A percentile compares a stretch with the other conserved stretches of the same genome.
These are phyloP conservation scores for Immersiella caudata DNA, from an alignment of 495 filamentous ascomycete genomes.

Conservation along the genomic window DNA sequence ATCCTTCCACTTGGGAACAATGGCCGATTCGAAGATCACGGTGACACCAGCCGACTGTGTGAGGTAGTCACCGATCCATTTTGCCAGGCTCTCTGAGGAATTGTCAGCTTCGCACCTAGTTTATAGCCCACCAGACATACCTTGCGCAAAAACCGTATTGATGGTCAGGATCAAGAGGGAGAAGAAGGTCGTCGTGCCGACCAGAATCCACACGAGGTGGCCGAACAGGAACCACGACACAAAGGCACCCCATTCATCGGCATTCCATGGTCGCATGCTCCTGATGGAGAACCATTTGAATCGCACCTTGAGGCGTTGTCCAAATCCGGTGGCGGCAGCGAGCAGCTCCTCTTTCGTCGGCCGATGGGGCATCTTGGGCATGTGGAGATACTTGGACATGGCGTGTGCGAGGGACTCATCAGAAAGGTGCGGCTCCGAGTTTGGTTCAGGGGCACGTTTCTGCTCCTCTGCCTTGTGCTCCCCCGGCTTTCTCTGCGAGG, in stretches of 20 bases:
- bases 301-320: constrained; percentile 84
- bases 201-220: constrained; percentile 89
- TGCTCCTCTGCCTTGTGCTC: constrained; percentile 18
- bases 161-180: constrained; percentile 84
- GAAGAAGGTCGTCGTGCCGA: constrained; percentile 97
- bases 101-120: not conserved
- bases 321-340: constrained; percentile 88
- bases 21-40: constrained; percentile 95
- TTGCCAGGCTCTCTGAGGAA: constrained; percentile 78
- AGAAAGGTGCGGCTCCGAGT: constrained; percentile 23
- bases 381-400: constrained; percentile 60
- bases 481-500: constrained; percentile 23
- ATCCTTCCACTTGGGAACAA: constrained; percentile 92
- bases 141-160: constrained; percentile 96
- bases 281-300: constrained; percentile 98
- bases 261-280: constrained; percentile 92
- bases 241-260: constrained; percentile 92
- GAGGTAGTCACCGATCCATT: constrained; percentile 93
- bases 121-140: constrained; percentile 43
- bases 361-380: constrained; percentile 72
- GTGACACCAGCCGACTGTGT: constrained; percentile 94
- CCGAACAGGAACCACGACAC: constrained; percentile 94
- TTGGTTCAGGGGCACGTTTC: constrained; percentile 19
- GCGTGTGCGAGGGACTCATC: constrained; percentile 44
- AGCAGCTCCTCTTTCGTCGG: constrained; percentile 94